These are phyloP conservation scores for Trichoderma aggressivum DNA, from an alignment of 2,329 filamentous ascomycete species.

Conservation along the genomic window DNA sequence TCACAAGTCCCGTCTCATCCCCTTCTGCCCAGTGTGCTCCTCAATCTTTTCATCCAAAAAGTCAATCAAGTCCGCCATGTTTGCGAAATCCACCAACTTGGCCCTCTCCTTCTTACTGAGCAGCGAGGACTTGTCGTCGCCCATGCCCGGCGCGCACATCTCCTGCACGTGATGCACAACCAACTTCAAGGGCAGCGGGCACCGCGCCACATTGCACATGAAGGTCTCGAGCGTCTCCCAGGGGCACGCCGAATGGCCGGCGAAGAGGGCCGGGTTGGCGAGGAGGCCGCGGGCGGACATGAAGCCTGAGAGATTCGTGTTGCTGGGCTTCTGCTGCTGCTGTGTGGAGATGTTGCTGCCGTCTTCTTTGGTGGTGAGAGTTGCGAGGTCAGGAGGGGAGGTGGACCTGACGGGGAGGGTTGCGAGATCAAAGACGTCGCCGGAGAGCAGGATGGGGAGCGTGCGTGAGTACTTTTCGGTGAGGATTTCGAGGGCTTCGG, in stretches of 20 bases:
- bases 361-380: conserved; percentile 28
- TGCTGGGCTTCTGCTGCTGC: conserved; percentile 29
- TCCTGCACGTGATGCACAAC: conserved; percentile 64
- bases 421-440: conserved; percentile 61
- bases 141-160: conserved; percentile 60
- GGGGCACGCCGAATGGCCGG: conserved; percentile 53
- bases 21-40: conserved; percentile 31
- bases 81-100: conserved; percentile 46
- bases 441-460: conserved; percentile 66
- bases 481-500: conserved; percentile 57
- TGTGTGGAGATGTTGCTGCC: not conserved
- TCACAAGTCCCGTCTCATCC: conserved; percentile 33
- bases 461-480: conserved; percentile 48
- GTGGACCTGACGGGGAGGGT: conserved; percentile 43
- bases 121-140: conserved; percentile 49
- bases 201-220: conserved; percentile 53
- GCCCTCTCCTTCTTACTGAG: conserved; percentile 55
- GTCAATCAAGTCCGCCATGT: conserved; percentile 58
- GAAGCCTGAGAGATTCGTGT: conserved; percentile 56
- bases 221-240: conserved; percentile 63
- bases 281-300: conserved; percentile 69
- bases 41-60: conserved; percentile 53
- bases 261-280: conserved; percentile 64
- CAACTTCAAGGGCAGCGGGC: conserved; percentile 61
- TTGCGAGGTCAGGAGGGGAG: conserved; percentile 30